Base-by-base conservation (phyloP, 2,329 filamentous ascomycete species). In the Rachicladosporium sp. region DNA sequence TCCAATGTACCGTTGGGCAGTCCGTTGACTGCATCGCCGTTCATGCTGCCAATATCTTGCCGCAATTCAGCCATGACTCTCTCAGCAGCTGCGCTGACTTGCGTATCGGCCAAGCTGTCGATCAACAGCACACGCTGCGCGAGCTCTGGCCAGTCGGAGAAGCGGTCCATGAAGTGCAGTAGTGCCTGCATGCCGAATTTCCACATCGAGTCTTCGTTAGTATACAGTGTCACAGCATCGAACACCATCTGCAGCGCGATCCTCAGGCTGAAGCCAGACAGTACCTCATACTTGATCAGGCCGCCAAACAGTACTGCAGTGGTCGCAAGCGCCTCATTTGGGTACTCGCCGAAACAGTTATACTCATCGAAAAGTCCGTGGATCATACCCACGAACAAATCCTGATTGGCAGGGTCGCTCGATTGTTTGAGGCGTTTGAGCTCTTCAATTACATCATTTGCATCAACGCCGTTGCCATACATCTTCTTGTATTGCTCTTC, bases 371-470 rank as follows among this genome's bases (percentile, higher is more conserved):
- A 95, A 3, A 98, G 69, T 1, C 91, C 91, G 54, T 95, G 88
- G 29, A 98, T 93, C 87, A 98, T 98, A 65, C 89, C 95, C 10
- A 89, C 84, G 58, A 98, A 98, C 5, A 95, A 74, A 57, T 98
- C 91, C 58, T 96, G 91, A 44, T 95, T 86, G 10, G 80, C 67
- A 2, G 85, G 73, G 44, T 91, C 82, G 35, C 78, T 76, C 1
- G 93, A 96, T 41, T 78, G 78, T 59, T 98, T 96, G 65, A 94
- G 93, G 41, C 76, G 74, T 47, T 86, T 80, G 53, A 98, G 74
- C 31, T 86, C 76, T 45, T 83, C 79, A 37, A 98, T 82, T 47
- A 98, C 83, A 40, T 85, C 78, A 40, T 85, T 77, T 12, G 95
- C 83, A 46, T 89, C 81, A 12, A 88, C 78, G 49, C 95, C 86